Evolutionary conservation across 2,329 filamentous ascomycete species (phyloP).

Genomic region (Didymella lethalis): DNA sequence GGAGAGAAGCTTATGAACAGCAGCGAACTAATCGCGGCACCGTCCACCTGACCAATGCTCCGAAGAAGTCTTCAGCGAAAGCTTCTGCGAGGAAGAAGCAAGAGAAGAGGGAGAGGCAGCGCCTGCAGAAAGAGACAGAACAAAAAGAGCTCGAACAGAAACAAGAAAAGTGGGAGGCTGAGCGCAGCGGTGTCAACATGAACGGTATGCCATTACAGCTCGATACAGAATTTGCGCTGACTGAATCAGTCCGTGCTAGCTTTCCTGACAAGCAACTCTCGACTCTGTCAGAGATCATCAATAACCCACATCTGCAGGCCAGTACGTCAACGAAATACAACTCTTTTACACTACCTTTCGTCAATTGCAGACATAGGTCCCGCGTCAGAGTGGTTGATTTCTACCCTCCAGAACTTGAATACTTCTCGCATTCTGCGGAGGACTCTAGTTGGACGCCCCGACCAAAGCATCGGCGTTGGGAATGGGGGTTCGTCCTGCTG

Average conservation of each 20-base stretch:
- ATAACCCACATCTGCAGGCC: conserved; percentile 54
- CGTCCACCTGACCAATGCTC: conserved; percentile 24
- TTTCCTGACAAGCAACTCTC: conserved; percentile 45
- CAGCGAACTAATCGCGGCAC: conserved; percentile 26
- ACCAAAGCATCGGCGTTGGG: conserved; percentile 66
- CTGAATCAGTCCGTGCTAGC: conserved; percentile 4
- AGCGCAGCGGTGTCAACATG: conserved; percentile 45
- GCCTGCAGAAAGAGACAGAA: conserved; percentile 46
- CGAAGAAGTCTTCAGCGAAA: conserved; percentile 33
- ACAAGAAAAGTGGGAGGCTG: conserved; percentile 23
- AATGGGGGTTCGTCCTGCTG: conserved; percentile 83
- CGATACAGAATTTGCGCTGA: not conserved
- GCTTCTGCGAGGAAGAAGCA: conserved; percentile 49
- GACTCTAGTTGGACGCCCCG: conserved; percentile 41
- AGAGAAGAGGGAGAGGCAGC: conserved; percentile 46
- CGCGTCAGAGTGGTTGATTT: conserved; percentile 84
- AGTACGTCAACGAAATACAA: conserved; percentile 42
- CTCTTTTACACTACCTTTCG: conserved; percentile 70
- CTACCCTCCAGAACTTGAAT: conserved; percentile 71
- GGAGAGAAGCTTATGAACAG: conserved; percentile 70
- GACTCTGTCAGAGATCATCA: conserved; percentile 57
- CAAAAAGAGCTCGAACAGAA: conserved; percentile 36
- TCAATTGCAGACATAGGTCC: conserved; percentile 74
- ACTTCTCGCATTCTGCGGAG: conserved; percentile 68
- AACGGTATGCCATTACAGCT: conserved; percentile 48